Conservation (phyloP, 2,329 filamentous ascomycete species). For the Penicillium sp. region DNA sequence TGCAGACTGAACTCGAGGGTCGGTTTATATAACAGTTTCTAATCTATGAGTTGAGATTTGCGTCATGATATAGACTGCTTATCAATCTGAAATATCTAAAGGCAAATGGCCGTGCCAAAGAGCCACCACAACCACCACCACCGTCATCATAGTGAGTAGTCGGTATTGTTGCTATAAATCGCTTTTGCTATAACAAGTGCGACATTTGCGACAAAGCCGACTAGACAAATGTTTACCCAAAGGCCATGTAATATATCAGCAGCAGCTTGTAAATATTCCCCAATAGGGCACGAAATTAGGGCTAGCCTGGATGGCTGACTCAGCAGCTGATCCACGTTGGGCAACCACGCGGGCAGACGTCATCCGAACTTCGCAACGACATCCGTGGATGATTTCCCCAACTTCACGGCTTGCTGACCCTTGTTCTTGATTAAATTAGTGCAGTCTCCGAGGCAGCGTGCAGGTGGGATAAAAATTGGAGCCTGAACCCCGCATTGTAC, state of each 20-base stretch:
- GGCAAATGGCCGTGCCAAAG: neutral
- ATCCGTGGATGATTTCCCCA: neutral
- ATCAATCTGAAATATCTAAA: neutral
- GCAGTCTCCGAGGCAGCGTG: too few relatives aligned
- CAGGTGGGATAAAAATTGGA: too few relatives aligned
- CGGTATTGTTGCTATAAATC: neutral
- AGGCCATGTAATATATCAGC: too few relatives aligned
- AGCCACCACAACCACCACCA: neutral
- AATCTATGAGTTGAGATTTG: neutral
- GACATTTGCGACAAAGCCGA: too few relatives aligned
- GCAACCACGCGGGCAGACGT: too few relatives aligned
- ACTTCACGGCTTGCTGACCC: neutral
- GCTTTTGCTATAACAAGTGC: neutral
- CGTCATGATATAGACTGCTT: neutral
- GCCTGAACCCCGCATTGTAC: too few relatives aligned
- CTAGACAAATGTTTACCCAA: too few relatives aligned
- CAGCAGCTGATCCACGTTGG: neutral
- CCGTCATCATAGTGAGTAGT: neutral
- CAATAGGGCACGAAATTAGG: neutral
- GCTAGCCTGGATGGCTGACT: neutral
- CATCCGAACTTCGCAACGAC: neutral
- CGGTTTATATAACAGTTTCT: neutral
- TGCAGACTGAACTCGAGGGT: neutral
- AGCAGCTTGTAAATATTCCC: too few relatives aligned
- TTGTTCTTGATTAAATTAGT: too few relatives aligned